Evolutionary conservation across 2,329 filamentous ascomycete genomes (phyloP).

Genomic region (Pseudopithomyces maydicus): DNA sequence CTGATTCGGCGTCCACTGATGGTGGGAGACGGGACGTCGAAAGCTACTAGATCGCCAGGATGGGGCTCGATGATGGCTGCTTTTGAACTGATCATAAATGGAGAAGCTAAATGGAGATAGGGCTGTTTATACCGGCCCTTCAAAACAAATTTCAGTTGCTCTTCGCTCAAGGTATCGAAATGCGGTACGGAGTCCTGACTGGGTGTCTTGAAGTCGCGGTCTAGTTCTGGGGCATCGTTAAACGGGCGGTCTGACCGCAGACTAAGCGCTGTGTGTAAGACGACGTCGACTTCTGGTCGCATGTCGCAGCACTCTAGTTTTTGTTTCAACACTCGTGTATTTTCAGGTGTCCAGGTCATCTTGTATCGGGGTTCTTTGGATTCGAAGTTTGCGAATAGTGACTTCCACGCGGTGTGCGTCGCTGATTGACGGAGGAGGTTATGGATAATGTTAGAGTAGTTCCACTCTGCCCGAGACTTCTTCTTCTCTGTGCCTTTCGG

Average conservation of each 20-base stretch:
- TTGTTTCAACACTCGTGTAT: conserved; percentile 40
- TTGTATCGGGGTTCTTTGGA: conserved; percentile 33
- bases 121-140: conserved; percentile 35
- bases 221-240: conserved; percentile 11
- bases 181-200: conserved; percentile 42
- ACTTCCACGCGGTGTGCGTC: conserved; percentile 8
- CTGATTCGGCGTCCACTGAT: conserved; percentile 37
- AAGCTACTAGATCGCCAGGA: conserved; percentile 27
- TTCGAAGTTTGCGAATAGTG: conserved; percentile 19
- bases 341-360: conserved; percentile 44
- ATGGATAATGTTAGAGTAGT: conserved; percentile 9
- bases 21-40: conserved; percentile 30
- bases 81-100: conserved; percentile 18
- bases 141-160: conserved; percentile 40
- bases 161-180: conserved; percentile 33
- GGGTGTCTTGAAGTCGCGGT: conserved; percentile 39
- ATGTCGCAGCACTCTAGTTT: conserved; percentile 46
- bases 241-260: conserved; percentile 27
- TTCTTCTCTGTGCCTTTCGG: conserved; percentile 3
- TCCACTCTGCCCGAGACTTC: conserved; percentile 8
- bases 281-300: conserved; percentile 39
- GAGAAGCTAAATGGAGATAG: conserved; percentile 27
- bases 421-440: conserved; percentile 11
- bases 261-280: conserved; percentile 42
- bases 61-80: conserved; percentile 21